Evolutionary conservation across 2,329 filamentous ascomycete species (phyloP).

Genomic region (Alternaria alternata): DNA sequence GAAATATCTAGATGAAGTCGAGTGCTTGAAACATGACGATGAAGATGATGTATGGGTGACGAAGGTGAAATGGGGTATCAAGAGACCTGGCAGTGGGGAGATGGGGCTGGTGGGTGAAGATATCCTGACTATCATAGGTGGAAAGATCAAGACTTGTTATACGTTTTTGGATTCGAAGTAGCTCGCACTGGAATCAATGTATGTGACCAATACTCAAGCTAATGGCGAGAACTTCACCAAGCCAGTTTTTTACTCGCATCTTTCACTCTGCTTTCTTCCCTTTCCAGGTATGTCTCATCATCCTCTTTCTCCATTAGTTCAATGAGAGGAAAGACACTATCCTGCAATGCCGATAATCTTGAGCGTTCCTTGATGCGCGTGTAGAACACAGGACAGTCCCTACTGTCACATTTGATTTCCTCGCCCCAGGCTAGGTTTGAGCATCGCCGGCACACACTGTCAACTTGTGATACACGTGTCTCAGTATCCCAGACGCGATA

Average conservation of each 20-base stretch:
- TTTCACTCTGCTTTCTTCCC: neutral
- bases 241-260: neutral
- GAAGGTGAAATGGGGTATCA: conserved; percentile 18
- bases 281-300: neutral
- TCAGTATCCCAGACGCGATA: conserved; percentile 70
- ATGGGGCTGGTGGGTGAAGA: conserved; percentile 13
- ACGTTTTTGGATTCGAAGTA: conserved; percentile 19
- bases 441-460: conserved; percentile 80
- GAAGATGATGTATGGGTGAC: conserved; percentile 17
- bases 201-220: too few relatives aligned
- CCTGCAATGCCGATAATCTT: conserved; percentile 31
- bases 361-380: conserved; percentile 69
- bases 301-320: conserved; percentile 35
- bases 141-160: conserved; percentile 18
- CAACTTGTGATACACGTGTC: conserved; percentile 68
- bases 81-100: neutral
- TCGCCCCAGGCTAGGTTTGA: conserved; percentile 76
- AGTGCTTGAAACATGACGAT: neutral
- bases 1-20: conserved; percentile 7
- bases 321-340: conserved; percentile 37
- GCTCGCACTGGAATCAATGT: neutral
- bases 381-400: conserved; percentile 94
- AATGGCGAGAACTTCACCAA: neutral
- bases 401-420: conserved; percentile 84
- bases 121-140: conserved; percentile 18